A percentile compares a stretch with the other conserved stretches of the same genome.
Conservation (phyloP, 306 rosid species). For the Casuarina equisetifolia region DNA sequence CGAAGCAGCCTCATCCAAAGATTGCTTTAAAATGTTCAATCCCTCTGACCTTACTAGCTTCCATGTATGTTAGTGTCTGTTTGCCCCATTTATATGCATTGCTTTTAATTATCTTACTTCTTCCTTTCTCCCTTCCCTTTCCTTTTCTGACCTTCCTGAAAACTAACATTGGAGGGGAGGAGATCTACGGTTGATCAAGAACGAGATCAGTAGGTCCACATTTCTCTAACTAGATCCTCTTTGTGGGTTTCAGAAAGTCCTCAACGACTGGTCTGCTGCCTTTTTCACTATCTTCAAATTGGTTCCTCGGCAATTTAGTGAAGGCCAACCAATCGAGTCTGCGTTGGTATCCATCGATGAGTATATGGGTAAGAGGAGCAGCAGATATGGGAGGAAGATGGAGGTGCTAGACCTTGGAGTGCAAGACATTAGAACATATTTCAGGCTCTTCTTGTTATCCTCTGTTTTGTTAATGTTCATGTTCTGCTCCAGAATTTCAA, state of each 20-base stretch:
- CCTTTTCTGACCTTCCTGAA: background rate
- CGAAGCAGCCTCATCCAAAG: slow-evolving; percentile 65
- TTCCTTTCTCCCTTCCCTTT: slow-evolving; percentile 3
- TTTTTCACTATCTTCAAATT: slow-evolving; percentile 81
- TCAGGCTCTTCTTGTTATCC: slow-evolving; percentile 90
- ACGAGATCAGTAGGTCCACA: slow-evolving; percentile 24
- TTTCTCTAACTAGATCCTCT: slow-evolving; percentile 8
- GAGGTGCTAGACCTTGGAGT: slow-evolving; percentile 95
- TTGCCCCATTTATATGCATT: slow-evolving; percentile 1
- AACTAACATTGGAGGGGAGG: slow-evolving; percentile 17
- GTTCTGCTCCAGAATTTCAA: slow-evolving; percentile 98
- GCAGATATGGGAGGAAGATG: slow-evolving; percentile 91
- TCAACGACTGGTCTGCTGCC: slow-evolving; percentile 84
- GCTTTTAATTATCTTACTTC: slow-evolving; percentile 6
- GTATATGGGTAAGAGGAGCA: slow-evolving; percentile 93
- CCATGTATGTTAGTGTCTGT: slow-evolving; percentile 52
- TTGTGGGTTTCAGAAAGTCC: slow-evolving; percentile 70
- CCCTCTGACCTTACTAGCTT: slow-evolving; percentile 68
- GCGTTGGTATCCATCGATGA: slow-evolving; percentile 83
- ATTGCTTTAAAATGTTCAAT: slow-evolving; percentile 97
- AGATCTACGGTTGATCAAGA: background rate
- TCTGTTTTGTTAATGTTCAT: slow-evolving; percentile 83
- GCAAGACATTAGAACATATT: slow-evolving; percentile 98
- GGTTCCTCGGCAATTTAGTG: slow-evolving; percentile 60
- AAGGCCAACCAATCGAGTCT: slow-evolving; percentile 38